A percentile compares a stretch with the other conserved stretches of the same genome.
These are phyloP conservation scores for Ustilago shanxiensis DNA, from an alignment of 1,284 basidiomycete species.

Conservation along the genomic window DNA sequence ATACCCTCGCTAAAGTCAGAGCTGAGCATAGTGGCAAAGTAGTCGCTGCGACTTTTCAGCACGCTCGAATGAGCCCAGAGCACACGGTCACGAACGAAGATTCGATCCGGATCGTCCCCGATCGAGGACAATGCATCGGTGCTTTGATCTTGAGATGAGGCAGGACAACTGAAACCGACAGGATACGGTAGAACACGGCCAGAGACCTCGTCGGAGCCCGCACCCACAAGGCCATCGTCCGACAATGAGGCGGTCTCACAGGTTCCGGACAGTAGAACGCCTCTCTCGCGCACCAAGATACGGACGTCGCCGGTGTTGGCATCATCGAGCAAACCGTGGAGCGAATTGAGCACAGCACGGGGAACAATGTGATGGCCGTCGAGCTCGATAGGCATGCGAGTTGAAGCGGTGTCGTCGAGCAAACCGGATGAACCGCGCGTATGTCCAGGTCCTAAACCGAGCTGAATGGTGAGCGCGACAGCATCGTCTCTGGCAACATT, in stretches of 20 bases:
- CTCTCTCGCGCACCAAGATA: conserved; percentile 64
- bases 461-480: conserved; percentile 60
- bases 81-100: conserved; percentile 70
- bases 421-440: conserved; percentile 3
- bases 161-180: conserved; percentile 27
- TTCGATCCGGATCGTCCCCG: conserved; percentile 25
- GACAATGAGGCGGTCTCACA: conserved; percentile 8
- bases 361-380: conserved; percentile 56
- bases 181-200: conserved; percentile 34
- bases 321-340: conserved; percentile 62
- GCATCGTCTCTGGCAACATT: conserved; percentile 48
- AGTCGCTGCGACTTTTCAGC: conserved; percentile 75
- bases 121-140: conserved; percentile 19
- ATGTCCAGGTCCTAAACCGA: conserved; percentile 55
- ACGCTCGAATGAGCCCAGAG: conserved; percentile 81
- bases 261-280: conserved; percentile 30
- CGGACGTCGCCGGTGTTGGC: conserved; percentile 65
- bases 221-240: conserved; percentile 15
- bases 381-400: conserved; percentile 52
- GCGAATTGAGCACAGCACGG: conserved; percentile 43
- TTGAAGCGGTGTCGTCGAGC: conserved; percentile 10
- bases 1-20: conserved; percentile 74
- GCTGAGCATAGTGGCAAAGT: conserved; percentile 82
- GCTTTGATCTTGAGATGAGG: conserved; percentile 15
- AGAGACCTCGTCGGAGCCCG: neutral